Base-by-base conservation (phyloP, 2,329 filamentous ascomycete genomes). In the Ophiocordyceps camponoti-rufipedis region DNA sequence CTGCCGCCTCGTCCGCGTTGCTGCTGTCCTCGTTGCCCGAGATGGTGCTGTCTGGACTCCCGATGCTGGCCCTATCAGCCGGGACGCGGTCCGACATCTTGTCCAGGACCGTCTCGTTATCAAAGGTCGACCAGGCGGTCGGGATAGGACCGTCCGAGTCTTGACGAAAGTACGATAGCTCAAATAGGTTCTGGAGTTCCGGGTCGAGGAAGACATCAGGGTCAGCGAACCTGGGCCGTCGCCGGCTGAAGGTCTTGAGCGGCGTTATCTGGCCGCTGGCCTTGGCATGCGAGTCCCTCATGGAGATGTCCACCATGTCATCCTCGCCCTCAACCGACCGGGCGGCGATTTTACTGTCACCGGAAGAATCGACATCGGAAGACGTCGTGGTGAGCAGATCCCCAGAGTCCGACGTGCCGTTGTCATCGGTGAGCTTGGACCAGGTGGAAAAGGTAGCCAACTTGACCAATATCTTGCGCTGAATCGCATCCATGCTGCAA, bases 251-350 rank as follows among this genome's bases (percentile, higher is more conserved):
- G 7, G 58, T 58, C 51, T 64, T 68, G 47, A 72, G 57, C 41
- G 64, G 45, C 45, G 53, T 52, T 8, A 60, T 44, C 42, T 59
- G 50, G 16, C 46, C n/a, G 51, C 71, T 66, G 14, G 56, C 57
- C 2, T 28, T 41, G 31, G 42, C 43, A n/a, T 19, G n/a, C 6
- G 67, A 65, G 53, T 86, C 81, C 45, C 78, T 79, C 80, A 95
- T 88, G 1, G 83, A 84, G 14, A 98, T 80, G 56, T 95, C 85
- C 6, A 96, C 84, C 55, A 95, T 77, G 49, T 85, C 85, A 49
- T 95, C 88, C 59, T 95, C 89, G 10, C 86, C 84, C 58, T 88
- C 81, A 2, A 94, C 74, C 3, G 88, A 94, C 28, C 77, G 74
- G 41, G 85, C 81, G 47, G 81, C 75, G 42, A 94, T 71, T 56